Percentiles rank a stretch among this genome's conserved stretches.
These are phyloP conservation scores for Calonectria multiphialidica DNA, from an alignment of 2,329 filamentous ascomycete species.

Conservation along the genomic window DNA sequence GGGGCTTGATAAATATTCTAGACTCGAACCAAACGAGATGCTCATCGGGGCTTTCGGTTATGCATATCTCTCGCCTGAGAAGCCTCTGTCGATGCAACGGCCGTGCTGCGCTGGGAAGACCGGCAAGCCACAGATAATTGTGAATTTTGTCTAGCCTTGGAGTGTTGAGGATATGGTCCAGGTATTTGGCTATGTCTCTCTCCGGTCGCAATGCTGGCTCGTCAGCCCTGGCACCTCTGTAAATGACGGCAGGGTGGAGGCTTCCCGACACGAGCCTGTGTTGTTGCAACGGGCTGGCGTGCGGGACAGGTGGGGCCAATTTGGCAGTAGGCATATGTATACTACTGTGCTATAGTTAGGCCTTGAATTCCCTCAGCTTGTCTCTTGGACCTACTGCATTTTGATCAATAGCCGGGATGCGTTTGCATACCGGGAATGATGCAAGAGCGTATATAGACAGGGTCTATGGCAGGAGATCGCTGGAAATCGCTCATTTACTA, in stretches of 20 bases:
- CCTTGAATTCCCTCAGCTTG: background rate
- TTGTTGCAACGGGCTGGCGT: background rate
- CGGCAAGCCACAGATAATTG: constrained; percentile 21
- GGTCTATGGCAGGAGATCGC: background rate
- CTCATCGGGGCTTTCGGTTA: constrained; percentile 21
- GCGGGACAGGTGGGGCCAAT: background rate
- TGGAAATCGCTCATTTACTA: background rate
- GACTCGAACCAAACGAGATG: constrained; percentile 25
- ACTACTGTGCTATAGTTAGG: background rate
- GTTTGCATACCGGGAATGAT: background rate
- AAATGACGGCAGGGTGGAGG: background rate
- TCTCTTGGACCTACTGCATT: background rate
- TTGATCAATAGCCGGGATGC: background rate
- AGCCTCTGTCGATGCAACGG: constrained; percentile 23
- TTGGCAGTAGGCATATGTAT: background rate
- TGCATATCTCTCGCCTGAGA: constrained; percentile 15
- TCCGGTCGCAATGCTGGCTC: background rate
- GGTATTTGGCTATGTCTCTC: background rate
- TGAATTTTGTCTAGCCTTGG: constrained; percentile 8
- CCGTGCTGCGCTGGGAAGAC: constrained; percentile 19
- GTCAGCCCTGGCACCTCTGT: background rate
- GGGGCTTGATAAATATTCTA: constrained; percentile 20
- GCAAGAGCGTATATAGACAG: background rate
- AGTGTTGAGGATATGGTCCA: background rate
- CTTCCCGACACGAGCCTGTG: background rate